A percentile compares a stretch with the other conserved stretches of the same genome.
These are phyloP conservation scores for Fusarium sp. DNA, from an alignment of 2,329 filamentous ascomycete species.

Conservation along the genomic window DNA sequence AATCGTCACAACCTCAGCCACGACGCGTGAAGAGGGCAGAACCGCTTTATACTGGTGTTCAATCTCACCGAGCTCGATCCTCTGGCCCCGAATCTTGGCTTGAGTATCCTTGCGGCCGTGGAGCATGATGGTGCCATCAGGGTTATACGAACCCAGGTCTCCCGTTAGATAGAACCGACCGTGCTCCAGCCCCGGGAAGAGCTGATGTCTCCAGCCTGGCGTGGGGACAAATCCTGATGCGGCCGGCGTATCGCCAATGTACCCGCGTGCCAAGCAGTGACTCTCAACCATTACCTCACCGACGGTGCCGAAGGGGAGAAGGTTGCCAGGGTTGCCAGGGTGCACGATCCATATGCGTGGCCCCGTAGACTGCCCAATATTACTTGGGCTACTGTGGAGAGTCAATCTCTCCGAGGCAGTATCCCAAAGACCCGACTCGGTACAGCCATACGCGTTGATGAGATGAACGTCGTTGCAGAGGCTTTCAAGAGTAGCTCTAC, in stretches of 20 bases:
- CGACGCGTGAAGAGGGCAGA: slow-evolving; percentile 17
- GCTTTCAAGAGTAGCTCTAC: slow-evolving; percentile 17
- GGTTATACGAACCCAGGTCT: slow-evolving; percentile 10
- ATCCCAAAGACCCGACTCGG: slow-evolving; percentile 15
- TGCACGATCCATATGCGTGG: slow-evolving; percentile 26
- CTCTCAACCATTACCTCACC: slow-evolving; percentile 28
- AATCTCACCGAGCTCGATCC: slow-evolving; percentile 23
- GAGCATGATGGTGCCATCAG: slow-evolving; percentile 7
- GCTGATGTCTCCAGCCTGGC: background rate
- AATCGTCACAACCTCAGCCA: slow-evolving; percentile 7
- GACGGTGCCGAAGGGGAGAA: slow-evolving; percentile 20
- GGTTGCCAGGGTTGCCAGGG: slow-evolving; percentile 19
- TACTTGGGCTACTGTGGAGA: slow-evolving; percentile 9
- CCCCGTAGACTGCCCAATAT: slow-evolving; percentile 20
- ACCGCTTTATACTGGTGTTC: slow-evolving; percentile 19
- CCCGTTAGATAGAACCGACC: slow-evolving; percentile 5
- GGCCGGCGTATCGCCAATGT: slow-evolving; percentile 12
- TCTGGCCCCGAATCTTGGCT: slow-evolving; percentile 20
- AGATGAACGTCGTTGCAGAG: slow-evolving; percentile 18
- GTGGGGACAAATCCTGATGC: slow-evolving; percentile 1
- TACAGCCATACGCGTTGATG: slow-evolving; percentile 24
- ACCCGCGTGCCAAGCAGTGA: slow-evolving; percentile 15
- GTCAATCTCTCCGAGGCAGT: slow-evolving; percentile 7
- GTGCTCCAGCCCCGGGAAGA: background rate
- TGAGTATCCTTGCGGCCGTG: slow-evolving; percentile 11